These are phyloP conservation scores for Tetrapisispora fleetii DNA, from an alignment of 805 yeast genomes.

Conservation along the genomic window DNA sequence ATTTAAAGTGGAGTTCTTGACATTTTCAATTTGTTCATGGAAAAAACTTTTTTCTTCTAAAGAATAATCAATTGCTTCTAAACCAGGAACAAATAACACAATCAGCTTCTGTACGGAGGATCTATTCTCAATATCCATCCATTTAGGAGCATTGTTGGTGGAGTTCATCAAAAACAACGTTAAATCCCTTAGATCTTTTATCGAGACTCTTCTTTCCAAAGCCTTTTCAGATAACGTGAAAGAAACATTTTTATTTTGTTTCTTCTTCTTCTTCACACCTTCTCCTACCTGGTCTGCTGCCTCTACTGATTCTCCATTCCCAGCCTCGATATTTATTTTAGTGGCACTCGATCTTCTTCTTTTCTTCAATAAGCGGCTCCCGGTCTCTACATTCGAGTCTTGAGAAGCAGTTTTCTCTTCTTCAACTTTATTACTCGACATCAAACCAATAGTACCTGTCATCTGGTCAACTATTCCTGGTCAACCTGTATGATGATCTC, in stretches of 20 bases:
- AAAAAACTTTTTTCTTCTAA: slow-evolving; percentile 13
- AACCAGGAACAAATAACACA: slow-evolving; percentile 55
- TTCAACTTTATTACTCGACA: background rate
- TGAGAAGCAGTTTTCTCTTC: background rate
- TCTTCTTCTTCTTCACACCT: slow-evolving; percentile 21
- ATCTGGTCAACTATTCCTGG: too few relatives aligned
- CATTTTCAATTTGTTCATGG: slow-evolving; percentile 3
- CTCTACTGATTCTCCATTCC: background rate
- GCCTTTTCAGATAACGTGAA: slow-evolving; percentile 30
- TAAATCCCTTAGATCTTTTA: slow-evolving; percentile 39
- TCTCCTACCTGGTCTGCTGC: background rate
- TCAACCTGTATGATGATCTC: too few relatives aligned
- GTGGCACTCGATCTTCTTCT: slow-evolving; percentile 26
- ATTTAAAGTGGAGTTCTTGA: slow-evolving; percentile 3
- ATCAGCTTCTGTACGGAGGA: slow-evolving; percentile 43
- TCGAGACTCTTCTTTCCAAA: slow-evolving; percentile 21
- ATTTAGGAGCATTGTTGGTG: slow-evolving; percentile 35
- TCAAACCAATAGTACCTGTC: background rate
- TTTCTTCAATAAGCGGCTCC: slow-evolving; percentile 1
- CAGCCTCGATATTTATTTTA: background rate
- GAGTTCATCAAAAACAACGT: slow-evolving; percentile 35
- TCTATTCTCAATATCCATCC: slow-evolving; percentile 42
- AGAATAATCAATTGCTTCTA: slow-evolving; percentile 37
- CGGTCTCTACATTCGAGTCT: background rate
- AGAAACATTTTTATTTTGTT: slow-evolving; percentile 18